Conservation (phyloP, 1,139 yeast genomes). For the Pneumocystis canis region DNA sequence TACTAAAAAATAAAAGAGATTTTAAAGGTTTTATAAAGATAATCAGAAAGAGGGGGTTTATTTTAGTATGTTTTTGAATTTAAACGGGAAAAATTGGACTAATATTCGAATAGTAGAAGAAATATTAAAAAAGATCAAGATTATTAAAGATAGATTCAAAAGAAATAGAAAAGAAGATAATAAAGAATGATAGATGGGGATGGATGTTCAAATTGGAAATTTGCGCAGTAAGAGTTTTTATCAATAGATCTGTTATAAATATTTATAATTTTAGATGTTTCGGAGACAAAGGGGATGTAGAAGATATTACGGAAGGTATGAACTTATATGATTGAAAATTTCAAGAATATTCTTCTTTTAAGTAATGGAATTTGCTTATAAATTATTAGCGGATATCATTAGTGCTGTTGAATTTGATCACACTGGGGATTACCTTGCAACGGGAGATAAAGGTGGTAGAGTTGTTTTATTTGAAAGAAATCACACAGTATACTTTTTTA, state of each 20-base stretch:
- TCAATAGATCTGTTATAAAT: constrained; percentile 40
- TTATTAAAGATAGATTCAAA: not conserved
- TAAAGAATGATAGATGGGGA: constrained; percentile 8
- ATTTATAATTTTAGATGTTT: constrained; percentile 38
- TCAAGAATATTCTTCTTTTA: not conserved
- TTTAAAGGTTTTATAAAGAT: not conserved
- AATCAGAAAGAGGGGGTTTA: not conserved
- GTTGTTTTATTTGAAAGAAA: constrained; percentile 91
- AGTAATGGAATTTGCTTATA: not conserved
- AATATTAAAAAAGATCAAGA: not conserved
- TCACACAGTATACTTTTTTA: constrained; percentile 28
- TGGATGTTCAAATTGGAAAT: constrained; percentile 11
- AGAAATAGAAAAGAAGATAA: not conserved
- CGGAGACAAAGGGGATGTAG: constrained; percentile 96
- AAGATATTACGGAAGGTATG: constrained; percentile 62
- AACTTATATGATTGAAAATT: not conserved
- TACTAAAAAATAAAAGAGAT: not conserved
- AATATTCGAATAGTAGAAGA: not conserved
- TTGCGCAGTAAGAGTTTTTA: constrained; percentile 11
- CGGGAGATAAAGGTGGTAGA: constrained; percentile 97
- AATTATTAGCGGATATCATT: constrained; percentile 62
- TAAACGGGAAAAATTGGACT: not conserved
- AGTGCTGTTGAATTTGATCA: constrained; percentile 94
- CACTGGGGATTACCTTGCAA: constrained; percentile 87
- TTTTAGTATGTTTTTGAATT: not conserved